A percentile compares a stretch with the other conserved stretches of the same genome.
phyloP scores from a whole-genome alignment of 352 stramenopile genomes.

The Globisporangium cystogenes region DNA sequence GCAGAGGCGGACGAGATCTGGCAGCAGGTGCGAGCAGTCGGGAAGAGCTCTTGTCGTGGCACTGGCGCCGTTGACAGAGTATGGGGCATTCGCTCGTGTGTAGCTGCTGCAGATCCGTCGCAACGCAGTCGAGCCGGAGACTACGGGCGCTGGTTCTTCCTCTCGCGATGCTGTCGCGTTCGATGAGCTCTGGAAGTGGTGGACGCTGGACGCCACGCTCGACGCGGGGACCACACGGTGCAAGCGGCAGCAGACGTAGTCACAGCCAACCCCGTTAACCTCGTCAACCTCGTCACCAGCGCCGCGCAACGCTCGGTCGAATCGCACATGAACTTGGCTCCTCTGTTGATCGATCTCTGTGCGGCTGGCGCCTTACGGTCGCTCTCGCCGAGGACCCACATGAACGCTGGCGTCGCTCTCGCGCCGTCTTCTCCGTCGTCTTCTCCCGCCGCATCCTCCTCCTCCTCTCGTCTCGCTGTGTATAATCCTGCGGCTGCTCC shows the following conservation, averaged over 20 bases:
- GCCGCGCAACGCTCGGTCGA: background rate
- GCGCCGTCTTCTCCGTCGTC: too few species aligned
- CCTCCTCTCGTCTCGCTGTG: background rate
- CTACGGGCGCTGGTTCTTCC: background rate
- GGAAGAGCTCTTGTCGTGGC: too few species aligned
- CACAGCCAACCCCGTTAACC: too few species aligned
- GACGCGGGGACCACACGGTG: slow-evolving; percentile 11
- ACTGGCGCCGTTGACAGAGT: background rate
- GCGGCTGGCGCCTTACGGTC: background rate
- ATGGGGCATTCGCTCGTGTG: background rate
- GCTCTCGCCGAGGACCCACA: slow-evolving; percentile 1
- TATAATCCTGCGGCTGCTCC: background rate
- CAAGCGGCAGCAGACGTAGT: slow-evolving; percentile 6
- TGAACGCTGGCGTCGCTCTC: background rate
- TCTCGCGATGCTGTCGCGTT: slow-evolving; percentile 19
- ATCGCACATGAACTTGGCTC: slow-evolving; percentile 1
- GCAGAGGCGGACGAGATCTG: slow-evolving; percentile 54
- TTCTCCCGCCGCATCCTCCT: too few species aligned
- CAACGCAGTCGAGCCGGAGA: background rate
- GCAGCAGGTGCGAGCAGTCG: slow-evolving; percentile 17
- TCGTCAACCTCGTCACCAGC: background rate
- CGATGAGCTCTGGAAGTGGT: slow-evolving; percentile 47
- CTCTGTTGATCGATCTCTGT: background rate
- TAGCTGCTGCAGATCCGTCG: slow-evolving; percentile 2
- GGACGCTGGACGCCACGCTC: slow-evolving; percentile 36